phyloP scores from a whole-genome alignment of 495 filamentous ascomycete species.

The Trichoderma virens region DNA sequence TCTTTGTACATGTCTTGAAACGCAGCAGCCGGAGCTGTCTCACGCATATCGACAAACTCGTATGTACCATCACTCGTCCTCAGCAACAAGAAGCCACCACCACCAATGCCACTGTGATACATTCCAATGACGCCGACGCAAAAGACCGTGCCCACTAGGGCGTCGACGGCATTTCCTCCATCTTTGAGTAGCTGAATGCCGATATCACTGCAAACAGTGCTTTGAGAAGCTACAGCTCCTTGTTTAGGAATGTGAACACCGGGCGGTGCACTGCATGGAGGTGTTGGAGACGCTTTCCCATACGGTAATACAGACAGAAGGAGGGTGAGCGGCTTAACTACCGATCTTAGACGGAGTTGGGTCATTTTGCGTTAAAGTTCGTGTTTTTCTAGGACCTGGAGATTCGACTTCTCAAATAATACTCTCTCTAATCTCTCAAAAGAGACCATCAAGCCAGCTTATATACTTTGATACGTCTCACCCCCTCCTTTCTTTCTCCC shows the following conservation, averaged over 20 bases:
- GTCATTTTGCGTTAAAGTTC: not conserved
- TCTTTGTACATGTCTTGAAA: constrained; percentile 69
- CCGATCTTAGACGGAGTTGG: not conserved
- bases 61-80: constrained; percentile 49
- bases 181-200: constrained; percentile 56
- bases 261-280: not conserved
- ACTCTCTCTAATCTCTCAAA: not conserved
- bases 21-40: constrained; percentile 70
- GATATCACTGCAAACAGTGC: constrained; percentile 57
- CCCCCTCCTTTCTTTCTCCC: not conserved
- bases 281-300: not conserved
- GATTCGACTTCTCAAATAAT: too few relatives aligned
- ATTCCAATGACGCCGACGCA: constrained; percentile 59
- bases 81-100: constrained; percentile 76
- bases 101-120: constrained; percentile 72
- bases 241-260: constrained; percentile 19
- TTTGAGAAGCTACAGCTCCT: constrained; percentile 69
- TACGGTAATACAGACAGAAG: not conserved
- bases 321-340: not conserved
- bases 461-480: not conserved
- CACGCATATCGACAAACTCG: constrained; percentile 73
- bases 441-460: not conserved
- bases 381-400: not conserved
- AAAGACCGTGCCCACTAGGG: constrained; percentile 48
- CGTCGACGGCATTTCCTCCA: constrained; percentile 64